Evolutionary conservation across 2,329 filamentous ascomycete species (phyloP).

Genomic region (Davidsoniella virescens): DNA sequence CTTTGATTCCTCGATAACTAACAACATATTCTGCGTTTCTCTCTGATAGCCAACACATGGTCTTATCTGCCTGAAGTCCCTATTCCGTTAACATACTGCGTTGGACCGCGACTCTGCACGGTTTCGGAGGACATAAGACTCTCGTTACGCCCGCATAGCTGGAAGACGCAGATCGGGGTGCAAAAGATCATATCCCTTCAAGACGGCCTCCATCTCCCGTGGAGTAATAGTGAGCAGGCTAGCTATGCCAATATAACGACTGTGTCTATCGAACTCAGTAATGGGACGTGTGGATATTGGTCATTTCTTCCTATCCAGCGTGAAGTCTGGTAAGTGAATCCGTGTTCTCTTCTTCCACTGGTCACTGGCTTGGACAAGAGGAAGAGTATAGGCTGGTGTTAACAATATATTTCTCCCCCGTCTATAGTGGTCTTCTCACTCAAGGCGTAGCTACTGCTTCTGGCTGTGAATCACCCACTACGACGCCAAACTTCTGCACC

Average conservation of each 20-base stretch:
- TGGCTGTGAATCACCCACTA: background rate
- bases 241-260: constrained; percentile 2
- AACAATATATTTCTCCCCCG: background rate
- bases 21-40: background rate
- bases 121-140: background rate
- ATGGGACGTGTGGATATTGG: constrained; percentile 9
- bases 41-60: constrained; percentile 3
- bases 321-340: constrained; percentile 2
- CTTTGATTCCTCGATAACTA: too few relatives aligned
- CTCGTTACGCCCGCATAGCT: constrained; percentile 5
- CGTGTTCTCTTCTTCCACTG: background rate
- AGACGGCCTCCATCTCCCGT: background rate
- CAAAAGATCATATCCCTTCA: constrained; percentile 4
- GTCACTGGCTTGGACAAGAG: too few relatives aligned
- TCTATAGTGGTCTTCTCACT: constrained; percentile 3
- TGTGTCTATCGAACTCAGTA: background rate
- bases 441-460: background rate
- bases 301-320: constrained; percentile 9
- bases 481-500: constrained; percentile 5
- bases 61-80: constrained; percentile 11
- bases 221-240: constrained; percentile 3
- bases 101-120: background rate
- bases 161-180: constrained; percentile 5
- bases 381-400: background rate
- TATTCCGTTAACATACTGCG: constrained; percentile 4